Evolutionary conservation across 768 basidiomycete genomes (phyloP).

Genomic region (Kwoniella mangroviensis): DNA sequence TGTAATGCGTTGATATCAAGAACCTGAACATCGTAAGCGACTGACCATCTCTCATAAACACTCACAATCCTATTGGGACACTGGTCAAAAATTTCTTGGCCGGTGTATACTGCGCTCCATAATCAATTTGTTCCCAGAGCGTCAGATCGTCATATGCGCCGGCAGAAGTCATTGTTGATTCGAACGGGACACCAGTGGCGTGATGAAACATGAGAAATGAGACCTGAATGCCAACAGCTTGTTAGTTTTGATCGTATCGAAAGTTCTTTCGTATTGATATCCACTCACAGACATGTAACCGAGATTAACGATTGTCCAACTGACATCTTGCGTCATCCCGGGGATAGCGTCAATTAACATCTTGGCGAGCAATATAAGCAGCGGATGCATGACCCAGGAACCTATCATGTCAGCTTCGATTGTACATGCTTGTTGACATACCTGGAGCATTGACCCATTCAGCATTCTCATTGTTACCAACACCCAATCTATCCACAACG

Average conservation of each 20-base stretch:
- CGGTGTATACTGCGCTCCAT: conserved; percentile 97
- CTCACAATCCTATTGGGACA: conserved; percentile 86
- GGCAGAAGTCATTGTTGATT: conserved; percentile 63
- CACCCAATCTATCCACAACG: conserved; percentile 55
- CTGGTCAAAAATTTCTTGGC: conserved; percentile 95
- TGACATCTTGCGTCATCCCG: conserved; percentile 88
- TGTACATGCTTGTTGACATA: conserved; percentile 32
- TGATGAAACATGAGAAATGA: conserved; percentile 99
- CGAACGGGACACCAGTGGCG: conserved; percentile 95
- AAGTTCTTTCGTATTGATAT: background rate
- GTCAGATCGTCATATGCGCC: conserved; percentile 98
- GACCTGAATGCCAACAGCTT: conserved; percentile 62
- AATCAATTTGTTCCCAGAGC: conserved; percentile 99
- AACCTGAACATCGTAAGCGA: conserved; percentile 65
- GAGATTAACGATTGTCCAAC: conserved; percentile 93
- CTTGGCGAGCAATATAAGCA: conserved; percentile 88
- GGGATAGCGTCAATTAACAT: conserved; percentile 91
- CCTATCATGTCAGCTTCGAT: conserved; percentile 62
- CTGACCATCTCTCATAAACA: background rate
- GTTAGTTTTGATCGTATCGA: background rate
- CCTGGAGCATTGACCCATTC: conserved; percentile 59
- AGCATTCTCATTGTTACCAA: conserved; percentile 57
- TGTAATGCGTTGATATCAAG: conserved; percentile 96
- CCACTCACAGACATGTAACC: conserved; percentile 83
- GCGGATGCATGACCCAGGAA: conserved; percentile 96